phyloP scores from a whole-genome alignment of 78 protist species.

The Monosiga brevicollis region DNA sequence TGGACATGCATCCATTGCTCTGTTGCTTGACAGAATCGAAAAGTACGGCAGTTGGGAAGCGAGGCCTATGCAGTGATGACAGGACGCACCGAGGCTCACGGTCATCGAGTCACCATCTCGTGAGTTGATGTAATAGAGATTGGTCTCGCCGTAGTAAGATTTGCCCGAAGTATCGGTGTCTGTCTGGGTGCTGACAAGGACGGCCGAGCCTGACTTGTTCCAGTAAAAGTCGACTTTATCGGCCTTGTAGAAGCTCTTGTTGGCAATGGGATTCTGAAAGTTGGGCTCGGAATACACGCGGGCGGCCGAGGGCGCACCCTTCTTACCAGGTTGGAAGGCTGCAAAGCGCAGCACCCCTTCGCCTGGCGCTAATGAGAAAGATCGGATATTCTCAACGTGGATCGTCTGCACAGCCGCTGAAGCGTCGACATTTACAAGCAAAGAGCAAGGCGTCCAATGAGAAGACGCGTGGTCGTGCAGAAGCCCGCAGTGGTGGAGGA shows the following conservation, averaged over 20 bases:
- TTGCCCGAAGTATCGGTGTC: background rate
- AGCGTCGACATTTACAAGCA: too few relatives aligned
- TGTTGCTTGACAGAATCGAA: background rate
- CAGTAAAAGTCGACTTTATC: background rate
- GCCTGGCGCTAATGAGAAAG: too few relatives aligned
- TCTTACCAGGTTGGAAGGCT: too few relatives aligned
- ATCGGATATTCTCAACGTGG: too few relatives aligned
- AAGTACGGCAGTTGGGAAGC: background rate
- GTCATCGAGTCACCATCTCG: background rate
- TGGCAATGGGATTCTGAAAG: background rate
- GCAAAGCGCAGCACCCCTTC: too few relatives aligned
- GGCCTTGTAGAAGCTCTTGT: background rate
- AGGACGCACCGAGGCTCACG: background rate
- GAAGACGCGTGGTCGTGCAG: too few relatives aligned
- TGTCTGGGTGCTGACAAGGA: background rate
- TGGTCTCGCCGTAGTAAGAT: background rate
- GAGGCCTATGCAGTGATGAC: background rate
- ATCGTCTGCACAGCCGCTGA: too few relatives aligned
- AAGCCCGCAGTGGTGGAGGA: too few relatives aligned
- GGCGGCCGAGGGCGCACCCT: background rate
- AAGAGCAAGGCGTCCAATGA: too few relatives aligned
- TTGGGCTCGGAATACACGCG: background rate
- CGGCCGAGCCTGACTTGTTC: background rate
- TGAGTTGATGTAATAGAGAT: background rate
- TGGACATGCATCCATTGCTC: background rate